These are phyloP conservation scores for Mrakia blollopis DNA, from an alignment of 768 basidiomycete genomes.

Conservation along the genomic window DNA sequence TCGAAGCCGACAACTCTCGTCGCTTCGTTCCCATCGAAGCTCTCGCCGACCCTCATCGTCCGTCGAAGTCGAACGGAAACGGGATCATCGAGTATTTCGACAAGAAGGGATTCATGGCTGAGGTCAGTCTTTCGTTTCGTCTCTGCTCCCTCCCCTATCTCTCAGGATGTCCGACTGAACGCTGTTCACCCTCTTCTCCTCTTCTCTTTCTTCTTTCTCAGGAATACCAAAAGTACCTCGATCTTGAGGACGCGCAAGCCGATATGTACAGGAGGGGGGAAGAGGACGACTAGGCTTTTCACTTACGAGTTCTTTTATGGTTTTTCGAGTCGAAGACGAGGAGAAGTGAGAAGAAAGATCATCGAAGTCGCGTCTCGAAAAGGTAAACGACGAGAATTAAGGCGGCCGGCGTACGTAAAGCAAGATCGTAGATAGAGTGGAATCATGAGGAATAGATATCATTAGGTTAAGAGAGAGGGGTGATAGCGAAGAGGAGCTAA, in stretches of 20 bases:
- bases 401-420: background rate
- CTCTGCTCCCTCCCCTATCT: background rate
- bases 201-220: background rate
- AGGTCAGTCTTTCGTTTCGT: background rate
- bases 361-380: too few relatives aligned
- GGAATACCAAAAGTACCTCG: background rate
- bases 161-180: background rate
- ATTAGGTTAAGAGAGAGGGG: background rate
- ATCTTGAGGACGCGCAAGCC: background rate
- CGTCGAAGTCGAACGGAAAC: background rate
- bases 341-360: too few relatives aligned
- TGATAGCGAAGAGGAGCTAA: background rate
- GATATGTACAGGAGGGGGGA: constrained; percentile 1
- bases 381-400: background rate
- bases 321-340: too few relatives aligned
- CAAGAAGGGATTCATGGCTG: background rate
- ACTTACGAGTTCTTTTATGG: too few relatives aligned
- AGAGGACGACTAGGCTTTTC: background rate
- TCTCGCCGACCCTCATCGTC: background rate
- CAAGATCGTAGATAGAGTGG: background rate
- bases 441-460: too few relatives aligned
- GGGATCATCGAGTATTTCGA: background rate
- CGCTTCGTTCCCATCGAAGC: background rate
- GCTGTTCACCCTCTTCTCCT: background rate
- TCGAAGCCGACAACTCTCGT: background rate